Evolutionary conservation across 805 yeast genomes (phyloP), one percentile per base, ranked within the genome.

Genomic region (Saccharomycopsis sp.): DNA sequence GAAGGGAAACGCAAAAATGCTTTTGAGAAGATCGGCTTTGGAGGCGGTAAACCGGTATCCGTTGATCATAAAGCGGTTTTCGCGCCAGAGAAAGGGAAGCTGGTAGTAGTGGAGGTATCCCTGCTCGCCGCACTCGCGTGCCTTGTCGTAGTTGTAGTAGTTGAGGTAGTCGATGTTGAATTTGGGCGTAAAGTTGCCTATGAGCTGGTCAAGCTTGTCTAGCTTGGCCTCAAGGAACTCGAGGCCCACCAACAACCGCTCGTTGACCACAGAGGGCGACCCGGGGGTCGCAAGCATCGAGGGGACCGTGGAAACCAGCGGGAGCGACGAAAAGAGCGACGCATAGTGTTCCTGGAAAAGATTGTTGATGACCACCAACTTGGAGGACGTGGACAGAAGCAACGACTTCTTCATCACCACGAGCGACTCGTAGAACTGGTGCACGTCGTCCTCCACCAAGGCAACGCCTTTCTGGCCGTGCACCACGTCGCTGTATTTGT

Each of bases 61-160:
- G 57, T 81, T 74, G 20, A 87, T 75, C 59, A 94, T 89, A 70
- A 80, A 91, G 59, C 90, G 84, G 72, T 94, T 92, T 71, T 91
- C 97, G 66, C 96, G 80, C 96, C 97, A 92, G 52, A 87, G 89
- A 64, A 85, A 81, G 1, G 99, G 99, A 50, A 92, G 75, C 69
- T 92, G 96, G 67, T 88, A 89, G 69, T 85, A 89, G 63, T 89
- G 90, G 48, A 92, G 71, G 57, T 83, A 78, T 7, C 56, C 60
- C 2, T 68, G 60, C 9, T 66, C 52, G 2, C 85, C 84, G 9
- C 73, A 67, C 3, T 67, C 64, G 3, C 72, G 63, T 1, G 85
- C 85, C 23, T 66, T 67, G 24, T 77, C 79, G 62, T 78, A 79
- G 64, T 79, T 77, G 64, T 75, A 77, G 48, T 75, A 70, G 29